phyloP scores from a whole-genome alignment of 1,284 basidiomycete genomes.

The Sporisorium iseilematis-ciliati region DNA sequence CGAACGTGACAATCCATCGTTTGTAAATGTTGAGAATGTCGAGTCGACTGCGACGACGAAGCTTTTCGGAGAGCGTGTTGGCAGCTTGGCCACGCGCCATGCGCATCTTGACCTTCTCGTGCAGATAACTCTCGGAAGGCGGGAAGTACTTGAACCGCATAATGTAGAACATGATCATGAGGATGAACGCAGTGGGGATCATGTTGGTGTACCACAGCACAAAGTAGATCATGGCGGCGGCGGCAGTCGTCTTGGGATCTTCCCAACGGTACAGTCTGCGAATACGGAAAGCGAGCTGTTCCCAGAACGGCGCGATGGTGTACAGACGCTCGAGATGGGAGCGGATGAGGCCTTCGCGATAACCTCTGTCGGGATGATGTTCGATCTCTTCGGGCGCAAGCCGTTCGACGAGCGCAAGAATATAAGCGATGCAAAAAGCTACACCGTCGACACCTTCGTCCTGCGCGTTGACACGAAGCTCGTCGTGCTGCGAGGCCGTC shows the following conservation, averaged over 20 bases:
- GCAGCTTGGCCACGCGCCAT: slow-evolving; percentile 67
- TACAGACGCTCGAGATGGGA: slow-evolving; percentile 68
- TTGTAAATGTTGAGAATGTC: slow-evolving; percentile 68
- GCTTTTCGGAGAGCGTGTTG: slow-evolving; percentile 64
- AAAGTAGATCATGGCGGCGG: slow-evolving; percentile 68
- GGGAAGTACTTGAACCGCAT: slow-evolving; percentile 68
- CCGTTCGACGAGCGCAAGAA: slow-evolving; percentile 65
- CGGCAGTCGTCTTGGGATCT: slow-evolving; percentile 55
- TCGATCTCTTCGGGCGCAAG: slow-evolving; percentile 68
- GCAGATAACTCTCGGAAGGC: slow-evolving; percentile 65
- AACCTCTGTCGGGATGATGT: slow-evolving; percentile 60
- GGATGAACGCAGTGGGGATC: slow-evolving; percentile 66
- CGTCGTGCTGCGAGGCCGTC: slow-evolving; percentile 19
- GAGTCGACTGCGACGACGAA: slow-evolving; percentile 63
- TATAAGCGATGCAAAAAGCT: slow-evolving; percentile 67
- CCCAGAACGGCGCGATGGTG: slow-evolving; percentile 69
- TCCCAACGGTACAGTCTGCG: slow-evolving; percentile 53
- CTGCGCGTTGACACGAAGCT: slow-evolving; percentile 55
- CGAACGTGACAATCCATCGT: slow-evolving; percentile 61
- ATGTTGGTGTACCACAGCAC: slow-evolving; percentile 68
- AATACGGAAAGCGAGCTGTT: slow-evolving; percentile 53
- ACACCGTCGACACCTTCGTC: slow-evolving; percentile 63
- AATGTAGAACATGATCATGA: slow-evolving; percentile 64
- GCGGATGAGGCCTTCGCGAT: slow-evolving; percentile 64
- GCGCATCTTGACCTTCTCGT: slow-evolving; percentile 63